phyloP scores from a whole-genome alignment of 495 filamentous ascomycete species.

The Glarea lozoyensis region DNA sequence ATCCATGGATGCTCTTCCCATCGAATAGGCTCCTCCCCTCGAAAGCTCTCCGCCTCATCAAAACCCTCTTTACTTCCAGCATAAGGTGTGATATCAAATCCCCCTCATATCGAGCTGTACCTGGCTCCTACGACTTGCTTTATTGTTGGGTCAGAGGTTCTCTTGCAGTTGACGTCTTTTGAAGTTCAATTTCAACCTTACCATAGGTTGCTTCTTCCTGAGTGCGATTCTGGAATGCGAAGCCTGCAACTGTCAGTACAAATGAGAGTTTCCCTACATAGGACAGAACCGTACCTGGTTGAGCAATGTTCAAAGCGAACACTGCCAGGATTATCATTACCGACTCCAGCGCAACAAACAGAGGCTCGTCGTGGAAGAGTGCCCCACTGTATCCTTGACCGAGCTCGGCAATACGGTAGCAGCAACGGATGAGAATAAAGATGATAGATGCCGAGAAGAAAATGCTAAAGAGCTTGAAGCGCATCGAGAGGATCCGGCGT shows the following conservation, averaged over 20 bases:
- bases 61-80: too few relatives aligned
- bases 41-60: too few relatives aligned
- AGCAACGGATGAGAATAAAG: constrained; percentile 37
- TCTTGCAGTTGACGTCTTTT: constrained; percentile 1
- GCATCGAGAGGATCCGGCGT: neutral
- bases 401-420: constrained; percentile 41
- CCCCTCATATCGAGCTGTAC: too few relatives aligned
- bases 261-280: constrained; percentile 2
- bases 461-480: constrained; percentile 34
- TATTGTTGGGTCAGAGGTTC: constrained; percentile 2
- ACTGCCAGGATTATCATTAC: constrained; percentile 16
- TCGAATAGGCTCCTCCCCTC: too few relatives aligned
- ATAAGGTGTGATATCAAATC: too few relatives aligned
- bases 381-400: constrained; percentile 34
- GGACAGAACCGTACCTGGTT: neutral
- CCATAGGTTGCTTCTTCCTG: neutral
- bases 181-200: neutral
- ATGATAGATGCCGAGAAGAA: constrained; percentile 34
- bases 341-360: constrained; percentile 43
- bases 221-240: constrained; percentile 3
- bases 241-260: constrained; percentile 3
- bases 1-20: too few relatives aligned
- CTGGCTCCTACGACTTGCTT: constrained; percentile 1
- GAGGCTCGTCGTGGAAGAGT: constrained; percentile 32
- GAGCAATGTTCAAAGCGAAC: constrained; percentile 5